Evolutionary conservation across 2,329 filamentous ascomycete genomes (phyloP), one percentile per base, ranked within the genome.

Genomic region (Diaporthe ilicicola): DNA sequence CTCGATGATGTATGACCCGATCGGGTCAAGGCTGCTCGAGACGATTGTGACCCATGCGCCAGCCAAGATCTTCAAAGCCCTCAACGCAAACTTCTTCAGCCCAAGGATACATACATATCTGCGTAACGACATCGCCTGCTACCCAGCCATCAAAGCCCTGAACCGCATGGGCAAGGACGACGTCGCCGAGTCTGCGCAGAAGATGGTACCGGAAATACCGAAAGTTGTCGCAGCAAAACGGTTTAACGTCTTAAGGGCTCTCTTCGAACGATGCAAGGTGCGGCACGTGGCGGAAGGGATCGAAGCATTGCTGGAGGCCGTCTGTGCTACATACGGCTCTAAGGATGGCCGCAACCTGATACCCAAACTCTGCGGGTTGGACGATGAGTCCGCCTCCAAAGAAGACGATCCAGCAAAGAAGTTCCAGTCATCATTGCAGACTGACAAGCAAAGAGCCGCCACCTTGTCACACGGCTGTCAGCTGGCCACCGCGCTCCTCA

Each of bases 1-100:
- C 76, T 91, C 93, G 69, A 89, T 98, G 78, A 86, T 98, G 32
- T 98, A 98, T 81, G 94, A 98, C 78, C 87, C 92, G 1, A 91
- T 98, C 65, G 96, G 96, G 19, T 98, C 95, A 4, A 92, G 95
- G 54, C 86, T 99, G 2, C 86, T 98, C 27, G 96, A 99, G 82
- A 94, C 92, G 0, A 91, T 99, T 73, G 89, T 98, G 74, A 88
- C 91, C 32, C 88, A 92, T 78, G 90, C 92, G 19, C 94, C 96
- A 0, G 94, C 93, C 53, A 97, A 96, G 81, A 83, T 94, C 42
- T 99, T 98, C 88, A 98, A 97, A 81, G 89, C 90, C 17, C 86
- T 99, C 7, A 95, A 97, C 82, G 90, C 88, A 70, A 91, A 92
- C 74, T 89, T 94, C 74, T 93, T 98, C 81, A 92, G 91, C 73